phyloP scores from a whole-genome alignment of 1,284 basidiomycete genomes.

The Cystobasidium sp. region DNA sequence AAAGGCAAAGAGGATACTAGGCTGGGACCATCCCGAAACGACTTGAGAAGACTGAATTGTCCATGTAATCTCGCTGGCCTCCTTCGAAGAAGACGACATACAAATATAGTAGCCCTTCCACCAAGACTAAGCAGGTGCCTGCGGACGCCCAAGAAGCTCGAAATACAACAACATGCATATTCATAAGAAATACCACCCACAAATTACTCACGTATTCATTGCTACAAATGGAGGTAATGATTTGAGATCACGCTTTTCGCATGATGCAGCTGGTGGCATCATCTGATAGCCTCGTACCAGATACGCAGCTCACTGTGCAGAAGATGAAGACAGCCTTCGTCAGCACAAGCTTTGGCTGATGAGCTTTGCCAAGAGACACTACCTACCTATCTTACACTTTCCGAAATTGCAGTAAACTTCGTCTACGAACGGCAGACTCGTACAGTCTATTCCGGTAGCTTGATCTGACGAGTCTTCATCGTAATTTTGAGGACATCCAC shows the following conservation, averaged over 20 bases:
- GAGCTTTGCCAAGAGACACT: not conserved
- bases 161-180: not conserved
- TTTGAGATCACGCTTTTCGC: not conserved
- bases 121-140: not conserved
- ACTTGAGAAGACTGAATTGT: not conserved
- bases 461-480: constrained; percentile 44
- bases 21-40: constrained; percentile 42
- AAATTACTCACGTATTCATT: not conserved
- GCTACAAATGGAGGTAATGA: not conserved
- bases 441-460: constrained; percentile 14
- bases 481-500: constrained; percentile 26
- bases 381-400: constrained; percentile 23
- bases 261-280: constrained; percentile 23
- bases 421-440: constrained; percentile 30
- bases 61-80: not conserved
- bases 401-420: constrained; percentile 24
- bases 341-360: not conserved
- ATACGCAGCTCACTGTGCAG: constrained; percentile 23
- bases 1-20: constrained; percentile 33
- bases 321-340: no score
- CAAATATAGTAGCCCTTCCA: not conserved
- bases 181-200: not conserved
- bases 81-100: not conserved
- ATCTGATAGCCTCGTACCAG: constrained; percentile 19
- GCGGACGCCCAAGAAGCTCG: not conserved